Base-by-base conservation (phyloP, 2,329 filamentous ascomycete species). In the Diaporthe vaccinii region DNA sequence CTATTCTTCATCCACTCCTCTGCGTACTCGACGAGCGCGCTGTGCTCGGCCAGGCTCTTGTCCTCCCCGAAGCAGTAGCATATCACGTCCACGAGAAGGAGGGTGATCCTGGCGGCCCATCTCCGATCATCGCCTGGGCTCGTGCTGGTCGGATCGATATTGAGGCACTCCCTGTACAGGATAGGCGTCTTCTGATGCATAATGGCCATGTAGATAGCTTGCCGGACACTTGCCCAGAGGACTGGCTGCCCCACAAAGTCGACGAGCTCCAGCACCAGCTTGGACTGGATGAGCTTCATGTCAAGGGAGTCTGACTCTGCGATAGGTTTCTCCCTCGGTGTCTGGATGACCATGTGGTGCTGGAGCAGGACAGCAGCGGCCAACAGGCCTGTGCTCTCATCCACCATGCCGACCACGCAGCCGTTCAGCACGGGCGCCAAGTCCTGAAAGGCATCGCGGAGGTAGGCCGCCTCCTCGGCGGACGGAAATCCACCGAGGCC, bases 31-130 rank as follows among this genome's bases (percentile, higher is more conserved):
- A 79, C 71, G 1, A 82, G 68, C 7, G 68, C 36, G 8, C 78
- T 76, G 17, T 81, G 81, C 0, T 75, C 75, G 1, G 76, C 67
- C 0, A 76, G 59, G 41, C 76, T 76, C 55, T 74, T 77, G 2
- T 77, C 77, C 0, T 77, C 76, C 1, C 79, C 78, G 20, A 80
- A 82, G 31, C 80, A 82, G 74, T 79, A 81, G 28, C 75, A 74
- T 0, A 82, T 75, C 0, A 78, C 76, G n/a, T 80, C 78, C 25
- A 79, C 58, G 2, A 82, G 65, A 22, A 78, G 78, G 0, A 81
- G 67, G 1, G 80, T 70, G 75, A 82, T 82, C 15, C 75, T 74
- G 46, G 77, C 79, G 0, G 80, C 76, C 74, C 78, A 76, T 4
- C 75, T 70, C 34, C 51, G 73, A 14, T 81, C 79, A 65, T 81